phyloP scores from a whole-genome alignment of 495 filamentous ascomycete species.

The Penicillium alfredii region DNA sequence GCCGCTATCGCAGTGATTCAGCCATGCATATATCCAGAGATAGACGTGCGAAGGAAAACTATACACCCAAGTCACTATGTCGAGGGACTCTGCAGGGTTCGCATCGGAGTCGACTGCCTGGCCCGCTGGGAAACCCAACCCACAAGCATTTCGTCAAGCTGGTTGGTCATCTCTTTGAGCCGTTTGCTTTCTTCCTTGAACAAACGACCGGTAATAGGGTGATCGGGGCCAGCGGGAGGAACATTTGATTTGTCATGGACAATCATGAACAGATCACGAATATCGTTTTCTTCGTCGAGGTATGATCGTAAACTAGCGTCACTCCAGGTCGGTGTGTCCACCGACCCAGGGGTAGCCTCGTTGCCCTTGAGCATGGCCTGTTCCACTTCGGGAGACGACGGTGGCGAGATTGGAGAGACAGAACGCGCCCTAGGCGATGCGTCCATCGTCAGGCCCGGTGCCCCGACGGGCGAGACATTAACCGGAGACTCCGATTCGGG shows the following conservation, averaged over 20 bases:
- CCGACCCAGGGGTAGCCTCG: constrained; percentile 31
- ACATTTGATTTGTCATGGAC: constrained; percentile 86
- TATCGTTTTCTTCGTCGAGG: constrained; percentile 86
- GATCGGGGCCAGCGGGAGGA: constrained; percentile 66
- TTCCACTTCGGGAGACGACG: constrained; percentile 61
- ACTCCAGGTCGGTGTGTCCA: constrained; percentile 61
- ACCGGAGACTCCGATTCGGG: constrained; percentile 67
- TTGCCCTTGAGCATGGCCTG: constrained; percentile 23
- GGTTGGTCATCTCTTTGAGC: constrained; percentile 74
- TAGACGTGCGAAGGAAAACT: constrained; percentile 2
- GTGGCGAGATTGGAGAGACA: constrained; percentile 54
- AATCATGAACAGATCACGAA: constrained; percentile 82
- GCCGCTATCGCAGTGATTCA: constrained; percentile 3
- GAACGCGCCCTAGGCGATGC: constrained; percentile 57
- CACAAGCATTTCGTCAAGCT: constrained; percentile 79
- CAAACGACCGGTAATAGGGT: constrained; percentile 73
- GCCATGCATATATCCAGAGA: constrained; percentile 18
- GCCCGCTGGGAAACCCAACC: constrained; percentile 67
- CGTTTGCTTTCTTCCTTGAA: constrained; percentile 80
- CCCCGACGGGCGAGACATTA: constrained; percentile 53
- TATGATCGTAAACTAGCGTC: constrained; percentile 80
- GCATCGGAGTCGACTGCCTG: constrained; percentile 12
- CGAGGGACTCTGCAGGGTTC: constrained; percentile 13
- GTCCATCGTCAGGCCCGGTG: constrained; percentile 58
- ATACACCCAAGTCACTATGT: constrained; percentile 11